Evolutionary conservation across 495 filamentous ascomycete species (phyloP), one percentile per base, ranked within the genome.

Genomic region (Xylaria intraflava): DNA sequence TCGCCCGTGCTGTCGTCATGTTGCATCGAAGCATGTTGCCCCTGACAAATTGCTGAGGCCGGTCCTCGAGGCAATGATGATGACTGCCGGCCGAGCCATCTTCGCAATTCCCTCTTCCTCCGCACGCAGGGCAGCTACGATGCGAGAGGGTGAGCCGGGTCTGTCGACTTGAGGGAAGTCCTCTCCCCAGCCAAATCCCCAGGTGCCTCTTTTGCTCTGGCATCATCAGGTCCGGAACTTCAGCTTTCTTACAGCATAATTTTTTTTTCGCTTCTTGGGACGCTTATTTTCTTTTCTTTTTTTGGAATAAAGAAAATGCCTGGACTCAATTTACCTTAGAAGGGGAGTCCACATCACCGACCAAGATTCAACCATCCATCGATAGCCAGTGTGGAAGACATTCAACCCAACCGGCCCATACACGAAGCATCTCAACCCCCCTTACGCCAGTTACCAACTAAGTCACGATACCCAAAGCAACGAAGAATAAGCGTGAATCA

Each of bases 311-410:
- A 60, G 62, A 72, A 64, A 61, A 77, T 77, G 74, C 62, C 67
- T 65, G 62, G 66, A 63, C 64, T 70, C 65, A 71, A 67, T 67
- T 72, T 76, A 62, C 65, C 72, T 69, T 79, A 75, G 71, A 72
- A 73, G 57, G 71, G 72, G 60, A 72, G 68, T 68, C 68, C 68
- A 63, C 64, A 69, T 66, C 62, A 52, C 65, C 69, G 68, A 55
- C 72, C 73, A 20, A 66, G 64, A 50, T 65, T 70, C 57, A 68
- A 59, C 55, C 54, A 63, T 47, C 57, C 62, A 49, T 58, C 59
- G 46, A 59, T 53, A 46, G 52, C 59, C 29, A 55, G 55, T 44
- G 59, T 61, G 9, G 57, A 46, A 35, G 53, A 57, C 42, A 54
- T 60, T 29, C 60, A 43, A 33, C 50, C 62, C 39, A 69, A 68